Evolutionary conservation across 257 asterid species (phyloP), one percentile per base, ranked within the genome.

Genomic region (Capsicum baccatum): DNA sequence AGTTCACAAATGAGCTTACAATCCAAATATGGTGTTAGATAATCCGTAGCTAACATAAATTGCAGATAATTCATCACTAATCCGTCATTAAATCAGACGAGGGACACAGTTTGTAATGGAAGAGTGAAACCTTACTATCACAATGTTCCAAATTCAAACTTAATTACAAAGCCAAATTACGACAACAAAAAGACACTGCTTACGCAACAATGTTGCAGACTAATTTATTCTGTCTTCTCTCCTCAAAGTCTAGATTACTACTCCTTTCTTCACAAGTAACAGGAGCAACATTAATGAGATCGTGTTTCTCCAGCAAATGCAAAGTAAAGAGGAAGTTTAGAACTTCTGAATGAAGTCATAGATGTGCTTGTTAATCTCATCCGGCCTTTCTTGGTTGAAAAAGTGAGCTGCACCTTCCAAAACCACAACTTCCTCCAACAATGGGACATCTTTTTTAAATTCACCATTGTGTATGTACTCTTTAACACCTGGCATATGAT

Each of bases 401-500:
- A 86, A 86, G 50, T 86, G 85, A 71, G 71, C 81, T 58, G 80
- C 84, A 35, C 87, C 87, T 68, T 80, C 42, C 37, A 85, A 54
- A 57, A 85, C 87, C 3, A 80, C 84, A 56, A 62, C 52, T 56
- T 71, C 80, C 26, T 86, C 83, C 74, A 80, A 26, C 33, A 26
- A 57, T 15, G 89, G 87, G 9, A 84, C 89, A 63, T 58, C 9
- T 64, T 54, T 73, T 79, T 86, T 57, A 19, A 84, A 81, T 44
- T 69, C 85, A 9, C 85, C 89, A 74, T 67, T 81, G 59, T 87
- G 81, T 64, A 84, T 64, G 80, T 87, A 84, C 2, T 81, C 89
- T 76, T 87, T 84, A 3, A 70, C 35, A 57, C 84, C 87, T 19
- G 16, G 42, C 21, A 73, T 63, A 17, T 87, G 76, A 57, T 84